Evolutionary conservation across 495 filamentous ascomycete species (phyloP).

Genomic region (Penicillium lagena): DNA sequence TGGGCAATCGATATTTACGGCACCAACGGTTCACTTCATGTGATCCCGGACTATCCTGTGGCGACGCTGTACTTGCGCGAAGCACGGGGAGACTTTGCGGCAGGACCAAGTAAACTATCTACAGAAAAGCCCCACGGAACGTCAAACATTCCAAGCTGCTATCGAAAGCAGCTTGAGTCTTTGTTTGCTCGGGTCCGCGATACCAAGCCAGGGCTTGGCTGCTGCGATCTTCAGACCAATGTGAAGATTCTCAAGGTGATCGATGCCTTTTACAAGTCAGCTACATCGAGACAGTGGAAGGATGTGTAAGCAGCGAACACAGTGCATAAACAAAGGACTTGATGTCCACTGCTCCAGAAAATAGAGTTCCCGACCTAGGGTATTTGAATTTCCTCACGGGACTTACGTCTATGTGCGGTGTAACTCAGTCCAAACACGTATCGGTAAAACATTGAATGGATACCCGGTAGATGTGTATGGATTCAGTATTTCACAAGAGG

Average conservation of each 20-base stretch:
- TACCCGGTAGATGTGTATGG: no score
- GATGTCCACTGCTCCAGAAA: no score
- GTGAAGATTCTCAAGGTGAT: slow-evolving; percentile 7
- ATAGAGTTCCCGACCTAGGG: no score
- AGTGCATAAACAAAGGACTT: no score
- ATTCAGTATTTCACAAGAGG: no score
- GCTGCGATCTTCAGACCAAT: slow-evolving; percentile 6
- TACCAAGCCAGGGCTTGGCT: background rate
- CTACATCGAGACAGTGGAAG: slow-evolving; percentile 6
- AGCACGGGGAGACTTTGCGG: slow-evolving; percentile 3
- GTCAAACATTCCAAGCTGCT: slow-evolving; percentile 8
- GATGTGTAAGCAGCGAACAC: no score
- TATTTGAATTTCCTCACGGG: no score
- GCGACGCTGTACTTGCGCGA: slow-evolving; percentile 5
- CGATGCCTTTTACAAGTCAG: slow-evolving; percentile 13
- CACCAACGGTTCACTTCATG: slow-evolving; percentile 9
- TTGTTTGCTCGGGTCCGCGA: slow-evolving; percentile 5
- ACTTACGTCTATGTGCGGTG: no score
- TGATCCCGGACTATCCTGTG: slow-evolving; percentile 8
- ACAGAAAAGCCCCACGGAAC: slow-evolving; percentile 9
- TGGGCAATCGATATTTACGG: slow-evolving; percentile 13
- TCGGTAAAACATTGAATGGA: no score
- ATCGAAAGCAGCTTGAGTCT: slow-evolving; percentile 6
- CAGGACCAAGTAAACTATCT: slow-evolving; percentile 7
- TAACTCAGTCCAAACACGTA: no score